phyloP scores from a whole-genome alignment of 164 flowering plant species.

The Piper longum region DNA sequence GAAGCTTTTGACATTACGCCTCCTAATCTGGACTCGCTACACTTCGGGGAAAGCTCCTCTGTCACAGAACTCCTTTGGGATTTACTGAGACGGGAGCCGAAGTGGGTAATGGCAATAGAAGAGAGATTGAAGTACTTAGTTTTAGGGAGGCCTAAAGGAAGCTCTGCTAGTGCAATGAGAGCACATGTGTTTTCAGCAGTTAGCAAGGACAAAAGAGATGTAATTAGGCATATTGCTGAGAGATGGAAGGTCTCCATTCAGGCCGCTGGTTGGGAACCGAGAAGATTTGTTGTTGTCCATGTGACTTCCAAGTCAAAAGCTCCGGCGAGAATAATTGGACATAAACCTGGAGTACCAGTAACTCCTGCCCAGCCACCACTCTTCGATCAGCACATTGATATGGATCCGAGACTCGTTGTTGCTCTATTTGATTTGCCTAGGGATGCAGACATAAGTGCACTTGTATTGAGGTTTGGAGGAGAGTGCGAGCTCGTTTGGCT shows the following conservation, averaged over 20 bases:
- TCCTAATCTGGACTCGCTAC: slow-evolving; percentile 68
- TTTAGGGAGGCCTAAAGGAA: slow-evolving; percentile 54
- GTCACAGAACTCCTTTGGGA: slow-evolving; percentile 52
- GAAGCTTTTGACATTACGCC: slow-evolving; percentile 81
- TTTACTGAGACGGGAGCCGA: slow-evolving; percentile 73
- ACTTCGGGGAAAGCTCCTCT: slow-evolving; percentile 58
- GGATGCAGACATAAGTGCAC: slow-evolving; percentile 78
- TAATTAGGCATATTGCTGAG: slow-evolving; percentile 72
- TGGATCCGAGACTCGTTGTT: slow-evolving; percentile 96
- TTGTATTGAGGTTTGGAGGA: slow-evolving; percentile 93
- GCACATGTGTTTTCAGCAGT: slow-evolving; percentile 83
- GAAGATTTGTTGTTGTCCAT: slow-evolving; percentile 63
- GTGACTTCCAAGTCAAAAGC: slow-evolving; percentile 77
- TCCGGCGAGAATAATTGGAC: slow-evolving; percentile 59
- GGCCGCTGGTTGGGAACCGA: slow-evolving; percentile 97
- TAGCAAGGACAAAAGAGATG: slow-evolving; percentile 85
- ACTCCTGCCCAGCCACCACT: slow-evolving; percentile 29
- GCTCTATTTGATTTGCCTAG: slow-evolving; percentile 82
- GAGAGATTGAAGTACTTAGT: slow-evolving; percentile 83
- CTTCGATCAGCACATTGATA: slow-evolving; percentile 77
- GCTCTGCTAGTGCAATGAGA: slow-evolving; percentile 26
- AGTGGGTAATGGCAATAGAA: slow-evolving; percentile 85
- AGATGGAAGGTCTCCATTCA: slow-evolving; percentile 83
- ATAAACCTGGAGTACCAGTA: slow-evolving; percentile 30
- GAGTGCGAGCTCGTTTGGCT: slow-evolving; percentile 95